phyloP scores from a whole-genome alignment of 2,329 filamentous ascomycete species.

The Esteya vermicola region DNA sequence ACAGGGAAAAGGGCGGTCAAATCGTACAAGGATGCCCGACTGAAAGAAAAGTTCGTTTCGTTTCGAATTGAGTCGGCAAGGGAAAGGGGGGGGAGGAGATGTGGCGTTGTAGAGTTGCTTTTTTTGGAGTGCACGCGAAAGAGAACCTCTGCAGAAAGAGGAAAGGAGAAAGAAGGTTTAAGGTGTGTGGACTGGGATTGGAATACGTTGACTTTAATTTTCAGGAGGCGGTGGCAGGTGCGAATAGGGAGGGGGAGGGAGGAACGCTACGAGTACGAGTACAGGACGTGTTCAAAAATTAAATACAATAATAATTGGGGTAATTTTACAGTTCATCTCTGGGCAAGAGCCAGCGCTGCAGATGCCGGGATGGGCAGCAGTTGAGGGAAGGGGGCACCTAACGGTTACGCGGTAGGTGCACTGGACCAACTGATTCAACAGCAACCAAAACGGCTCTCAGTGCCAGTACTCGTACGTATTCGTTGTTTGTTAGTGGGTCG shows the following conservation, averaged over 20 bases:
- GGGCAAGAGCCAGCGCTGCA: not conserved
- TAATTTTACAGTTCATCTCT: slow-evolving; percentile 3
- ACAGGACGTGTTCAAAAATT: slow-evolving; percentile 1
- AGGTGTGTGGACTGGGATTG: no score
- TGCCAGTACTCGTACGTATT: no score
- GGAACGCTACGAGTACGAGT: not conserved
- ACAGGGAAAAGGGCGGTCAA: not conserved
- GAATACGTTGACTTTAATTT: slow-evolving; percentile 11
- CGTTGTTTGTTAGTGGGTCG: no score
- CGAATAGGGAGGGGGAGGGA: slow-evolving; percentile 2
- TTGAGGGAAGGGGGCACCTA: slow-evolving; percentile 4
- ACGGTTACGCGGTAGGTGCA: slow-evolving; percentile 2
- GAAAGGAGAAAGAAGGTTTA: not conserved
- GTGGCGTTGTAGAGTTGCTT: not conserved
- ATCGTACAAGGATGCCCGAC: slow-evolving; percentile 3
- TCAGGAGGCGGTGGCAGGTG: slow-evolving; percentile 11
- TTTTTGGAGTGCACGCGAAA: not conserved
- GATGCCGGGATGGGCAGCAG: slow-evolving; percentile 5
- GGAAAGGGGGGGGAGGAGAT: slow-evolving; percentile 1
- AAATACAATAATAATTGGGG: slow-evolving; percentile 3
- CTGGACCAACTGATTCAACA: no score
- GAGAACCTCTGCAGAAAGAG: not conserved
- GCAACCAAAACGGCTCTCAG: no score
- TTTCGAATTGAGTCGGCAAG: slow-evolving; percentile 9
- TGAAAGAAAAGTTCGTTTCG: slow-evolving; percentile 6